Base-by-base conservation (phyloP, 139 green algal species). In the Picochlorum sp. region DNA sequence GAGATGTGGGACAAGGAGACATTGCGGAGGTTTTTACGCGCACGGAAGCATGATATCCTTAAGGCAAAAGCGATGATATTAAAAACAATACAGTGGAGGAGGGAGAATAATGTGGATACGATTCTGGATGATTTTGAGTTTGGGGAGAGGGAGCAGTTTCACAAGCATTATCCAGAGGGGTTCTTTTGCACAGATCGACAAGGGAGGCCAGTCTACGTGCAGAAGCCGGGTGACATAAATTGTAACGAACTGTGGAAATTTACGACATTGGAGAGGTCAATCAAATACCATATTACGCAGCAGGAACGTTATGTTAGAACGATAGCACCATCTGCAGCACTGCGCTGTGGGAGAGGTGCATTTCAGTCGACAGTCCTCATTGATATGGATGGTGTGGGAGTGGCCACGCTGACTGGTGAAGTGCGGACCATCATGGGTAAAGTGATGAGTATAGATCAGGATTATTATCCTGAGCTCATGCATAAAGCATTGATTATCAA, bases 351-450 rank as follows among this genome's bases (percentile, higher is more conserved):
- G 13, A 72, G 68, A 11, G 76, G 90, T 60, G 87, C 94, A 21
- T 86, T 92, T 68, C 76, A 88, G 49, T 94, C 83, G 0, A 91
- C 95, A 74, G 86, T 83, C 54, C 94, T 96, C 67, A 83, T 96
- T 75, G 90, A 96, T 60, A 80, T 95, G 11, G 87, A 86, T 65
- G 89, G 85, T 32, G 81, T 90, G 56, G 80, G 82, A 6, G 52
- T 92, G 51, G 73, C 66, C 49, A 82, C 89, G 64, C 61, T 94
- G 20, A 86, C 79, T 6, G 78, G 75, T 64, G 76, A 83, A 26
- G 69, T 77, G 16, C 62, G 69, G 20, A 62, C 74, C 13, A 73
- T 91, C 13, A 69, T 90, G 50, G 24, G 26, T 24, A 78, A 69
- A 56, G 72, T 91, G 15, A 59, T 68, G 61, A 23, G 20, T 49